Evolutionary conservation across 1,284 basidiomycete genomes (phyloP).

Genomic region (Rhodotorula sp.): DNA sequence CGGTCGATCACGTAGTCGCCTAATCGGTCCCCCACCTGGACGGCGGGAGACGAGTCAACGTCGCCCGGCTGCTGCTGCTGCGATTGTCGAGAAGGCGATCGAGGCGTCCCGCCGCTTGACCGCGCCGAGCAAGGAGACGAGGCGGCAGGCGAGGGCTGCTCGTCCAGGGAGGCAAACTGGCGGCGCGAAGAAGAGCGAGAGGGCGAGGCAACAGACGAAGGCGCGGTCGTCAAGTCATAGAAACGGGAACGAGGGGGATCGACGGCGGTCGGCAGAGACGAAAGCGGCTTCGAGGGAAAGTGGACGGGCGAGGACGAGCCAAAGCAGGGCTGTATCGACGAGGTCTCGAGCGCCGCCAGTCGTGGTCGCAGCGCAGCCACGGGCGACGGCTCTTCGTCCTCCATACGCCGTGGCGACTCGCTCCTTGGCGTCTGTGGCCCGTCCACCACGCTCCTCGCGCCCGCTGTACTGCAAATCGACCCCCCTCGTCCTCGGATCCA

Average conservation of each 20-base stretch:
- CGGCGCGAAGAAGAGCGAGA: not conserved
- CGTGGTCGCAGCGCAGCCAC: conserved; percentile 8
- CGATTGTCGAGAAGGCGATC: too few species aligned
- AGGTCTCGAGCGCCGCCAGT: conserved; percentile 8
- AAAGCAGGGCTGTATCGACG: not conserved
- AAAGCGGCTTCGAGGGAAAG: conserved; percentile 3
- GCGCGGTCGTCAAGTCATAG: not conserved
- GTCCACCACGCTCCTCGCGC: not conserved
- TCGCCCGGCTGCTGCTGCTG: not conserved
- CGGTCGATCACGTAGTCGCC: conserved; percentile 33
- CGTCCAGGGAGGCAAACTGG: not conserved
- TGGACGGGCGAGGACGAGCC: not conserved
- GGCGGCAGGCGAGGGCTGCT: not conserved
- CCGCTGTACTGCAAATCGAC: conserved; percentile 14
- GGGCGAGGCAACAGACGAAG: not conserved
- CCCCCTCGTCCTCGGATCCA: conserved; percentile 12
- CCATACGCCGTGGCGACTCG: not conserved
- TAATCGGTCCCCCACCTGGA: conserved; percentile 16
- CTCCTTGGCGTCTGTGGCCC: not conserved
- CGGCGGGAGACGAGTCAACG: not conserved
- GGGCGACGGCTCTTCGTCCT: not conserved
- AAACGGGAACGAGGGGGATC: not conserved
- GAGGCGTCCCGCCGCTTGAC: not conserved
- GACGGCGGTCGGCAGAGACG: conserved; percentile 13
- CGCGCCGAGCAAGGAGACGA: not conserved